Conservation (phyloP, 2,329 filamentous ascomycete species). For the Sphaerulina vaccinii region DNA sequence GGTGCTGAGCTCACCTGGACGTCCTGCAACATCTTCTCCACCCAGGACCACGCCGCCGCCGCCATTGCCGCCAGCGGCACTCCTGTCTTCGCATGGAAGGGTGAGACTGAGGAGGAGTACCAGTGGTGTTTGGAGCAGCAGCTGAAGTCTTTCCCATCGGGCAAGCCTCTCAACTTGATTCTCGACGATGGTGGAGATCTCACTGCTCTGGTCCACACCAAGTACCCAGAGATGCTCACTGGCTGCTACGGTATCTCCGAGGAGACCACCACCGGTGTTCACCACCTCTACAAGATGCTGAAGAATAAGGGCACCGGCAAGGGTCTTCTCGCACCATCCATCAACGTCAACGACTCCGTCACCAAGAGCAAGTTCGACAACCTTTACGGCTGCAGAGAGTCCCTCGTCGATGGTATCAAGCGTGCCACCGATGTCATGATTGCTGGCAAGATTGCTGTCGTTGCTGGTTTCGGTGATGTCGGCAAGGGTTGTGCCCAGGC, state of each 20-base stretch:
- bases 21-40: constrained; percentile 99
- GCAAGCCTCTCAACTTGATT: constrained; percentile 96
- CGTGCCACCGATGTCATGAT: constrained; percentile 99
- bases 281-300: constrained; percentile 98
- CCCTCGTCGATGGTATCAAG: constrained; percentile 99
- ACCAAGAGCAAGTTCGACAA: constrained; percentile 99
- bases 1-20: constrained; percentile 99
- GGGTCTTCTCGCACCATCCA: constrained; percentile 81
- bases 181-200: constrained; percentile 98
- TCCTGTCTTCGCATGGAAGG: constrained; percentile 80
- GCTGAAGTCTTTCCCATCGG: constrained; percentile 92
- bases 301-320: constrained; percentile 69
- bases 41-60: constrained; percentile 95
- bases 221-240: constrained; percentile 98
- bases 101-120: constrained; percentile 99
- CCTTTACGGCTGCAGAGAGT: constrained; percentile 98
- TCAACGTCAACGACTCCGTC: constrained; percentile 99
- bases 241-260: constrained; percentile 98
- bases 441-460: constrained; percentile 96
- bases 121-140: constrained; percentile 99
- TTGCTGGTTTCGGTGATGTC: constrained; percentile 98
- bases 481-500: constrained; percentile 98
- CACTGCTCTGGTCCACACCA: constrained; percentile 91
- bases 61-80: constrained; percentile 93
- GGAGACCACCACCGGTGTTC: constrained; percentile 99